Percentiles rank a stretch among this genome's conserved stretches.
phyloP scores from a whole-genome alignment of 2,329 filamentous ascomycete species.

The Graphium sp. region DNA sequence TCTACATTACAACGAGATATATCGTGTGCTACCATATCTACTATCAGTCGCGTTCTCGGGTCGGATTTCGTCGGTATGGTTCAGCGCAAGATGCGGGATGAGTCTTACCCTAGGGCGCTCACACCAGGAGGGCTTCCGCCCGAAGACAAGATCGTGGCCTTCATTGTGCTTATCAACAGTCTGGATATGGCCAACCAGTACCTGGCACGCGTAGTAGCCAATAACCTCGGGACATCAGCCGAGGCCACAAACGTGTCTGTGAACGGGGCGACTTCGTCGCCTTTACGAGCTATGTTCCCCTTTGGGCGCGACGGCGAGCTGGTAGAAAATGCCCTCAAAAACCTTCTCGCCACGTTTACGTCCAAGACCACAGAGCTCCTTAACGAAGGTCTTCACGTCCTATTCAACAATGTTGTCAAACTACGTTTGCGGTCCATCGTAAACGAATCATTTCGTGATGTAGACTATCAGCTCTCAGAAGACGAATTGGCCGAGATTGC shows the following conservation, averaged over 20 bases:
- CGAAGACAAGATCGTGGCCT: slow-evolving; percentile 75
- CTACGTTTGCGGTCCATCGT: slow-evolving; percentile 71
- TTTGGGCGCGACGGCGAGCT: slow-evolving; percentile 59
- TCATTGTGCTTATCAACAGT: slow-evolving; percentile 89
- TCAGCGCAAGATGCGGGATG: slow-evolving; percentile 93
- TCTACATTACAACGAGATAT: slow-evolving; percentile 72
- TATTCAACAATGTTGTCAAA: slow-evolving; percentile 79
- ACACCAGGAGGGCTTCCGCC: slow-evolving; percentile 71
- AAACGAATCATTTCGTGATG: slow-evolving; percentile 77
- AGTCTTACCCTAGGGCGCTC: slow-evolving; percentile 70
- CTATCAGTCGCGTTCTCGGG: slow-evolving; percentile 62
- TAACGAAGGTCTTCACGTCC: slow-evolving; percentile 66
- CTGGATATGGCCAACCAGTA: slow-evolving; percentile 88
- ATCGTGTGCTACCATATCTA: slow-evolving; percentile 61
- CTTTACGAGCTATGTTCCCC: slow-evolving; percentile 54
- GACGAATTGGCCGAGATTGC: slow-evolving; percentile 41
- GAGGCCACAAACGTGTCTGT: slow-evolving; percentile 10
- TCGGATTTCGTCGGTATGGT: slow-evolving; percentile 94
- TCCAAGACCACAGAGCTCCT: slow-evolving; percentile 69
- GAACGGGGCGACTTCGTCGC: slow-evolving; percentile 18
- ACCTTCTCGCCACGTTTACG: slow-evolving; percentile 56
- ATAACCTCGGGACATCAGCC: slow-evolving; percentile 30
- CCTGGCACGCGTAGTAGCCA: slow-evolving; percentile 65
- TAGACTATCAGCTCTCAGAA: slow-evolving; percentile 62
- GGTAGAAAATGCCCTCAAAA: slow-evolving; percentile 50